Evolutionary conservation across 345 rosid species (phyloP), one percentile per base, ranked within the genome.

Genomic region (Reutealis trisperma): DNA sequence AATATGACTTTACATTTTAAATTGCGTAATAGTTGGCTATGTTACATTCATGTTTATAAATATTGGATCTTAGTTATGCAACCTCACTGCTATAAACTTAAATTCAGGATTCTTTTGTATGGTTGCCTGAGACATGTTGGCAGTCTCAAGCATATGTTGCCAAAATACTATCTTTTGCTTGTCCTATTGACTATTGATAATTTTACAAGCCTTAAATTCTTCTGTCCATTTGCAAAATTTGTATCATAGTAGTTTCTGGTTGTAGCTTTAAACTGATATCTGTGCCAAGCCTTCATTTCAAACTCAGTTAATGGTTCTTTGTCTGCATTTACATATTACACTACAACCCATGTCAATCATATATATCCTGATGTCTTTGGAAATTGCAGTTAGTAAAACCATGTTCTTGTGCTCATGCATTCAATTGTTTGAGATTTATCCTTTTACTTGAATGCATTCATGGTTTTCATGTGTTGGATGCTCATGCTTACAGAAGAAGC

Each of bases 401-500:
- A 57, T 10, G 2, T 37, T 67, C 30, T 30, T n/a, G 18, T 32
- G 8, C 37, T 77, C 41, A n/a, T 18, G 61, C 65, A 34, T 68
- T 74, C 60, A 51, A 64, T 65, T 27, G 18, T 74, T 19, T 41
- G 6, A 63, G 27, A 21, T 70, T 32, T 18, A 6, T 25, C 6
- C 6, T 37, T 68, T 9, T 57, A 19, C 41, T 42, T 22, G 49
- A 65, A 54, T 77, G 71, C 63, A 12, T 60, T 30, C 24, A 15
- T 6, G 63, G 70, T 34, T 59, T 77, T 52, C 47, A 16, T 80
- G 65, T 70, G 52, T 67, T 70, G 77, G 77, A 61, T 45, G 68
- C 54, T 55, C 74, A 76, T 66, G 49, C 70, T 79, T 25, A 44
- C 91, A 96, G 99, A 85, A 81, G 75, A 90, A 87, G 81, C 81